Conservation (phyloP, 805 yeast genomes). For the Pichia manshurica region DNA sequence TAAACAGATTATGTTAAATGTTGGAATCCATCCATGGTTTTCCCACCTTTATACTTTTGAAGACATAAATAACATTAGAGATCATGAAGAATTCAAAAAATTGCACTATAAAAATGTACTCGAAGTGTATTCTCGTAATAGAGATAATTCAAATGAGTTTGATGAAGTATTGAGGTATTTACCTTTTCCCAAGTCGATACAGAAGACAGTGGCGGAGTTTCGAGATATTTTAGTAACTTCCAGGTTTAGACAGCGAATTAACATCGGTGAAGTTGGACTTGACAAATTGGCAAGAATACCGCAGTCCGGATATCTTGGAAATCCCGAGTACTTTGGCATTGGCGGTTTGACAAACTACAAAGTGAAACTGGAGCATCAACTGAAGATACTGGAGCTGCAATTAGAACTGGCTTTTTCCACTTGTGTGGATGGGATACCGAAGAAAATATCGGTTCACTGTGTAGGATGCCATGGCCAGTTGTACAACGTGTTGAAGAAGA, state of each 20-base stretch:
- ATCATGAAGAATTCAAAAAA: conserved; percentile 29
- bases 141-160: conserved; percentile 33
- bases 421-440: not conserved
- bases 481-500: conserved; percentile 36
- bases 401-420: conserved; percentile 43
- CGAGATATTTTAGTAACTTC: conserved; percentile 25
- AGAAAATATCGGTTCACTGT: conserved; percentile 59
- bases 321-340: not conserved
- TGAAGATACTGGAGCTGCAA: conserved; percentile 42
- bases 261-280: conserved; percentile 88
- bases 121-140: conserved; percentile 25
- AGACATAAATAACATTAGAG: conserved; percentile 3
- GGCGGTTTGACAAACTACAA: conserved; percentile 30
- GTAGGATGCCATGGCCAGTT: conserved; percentile 68
- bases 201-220: conserved; percentile 31
- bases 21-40: conserved; percentile 94
- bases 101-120: conserved; percentile 57
- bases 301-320: conserved; percentile 46
- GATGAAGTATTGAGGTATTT: conserved; percentile 26
- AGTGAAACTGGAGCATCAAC: conserved; percentile 66
- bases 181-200: conserved; percentile 56
- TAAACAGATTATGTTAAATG: conserved; percentile 37
- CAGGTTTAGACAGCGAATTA: conserved; percentile 17
- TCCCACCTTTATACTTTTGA: conserved; percentile 53
- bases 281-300: conserved; percentile 76